Evolutionary conservation across 2,329 filamentous ascomycete genomes (phyloP), one percentile per base, ranked within the genome.

Genomic region (Macrophomina pseudophaseolina): DNA sequence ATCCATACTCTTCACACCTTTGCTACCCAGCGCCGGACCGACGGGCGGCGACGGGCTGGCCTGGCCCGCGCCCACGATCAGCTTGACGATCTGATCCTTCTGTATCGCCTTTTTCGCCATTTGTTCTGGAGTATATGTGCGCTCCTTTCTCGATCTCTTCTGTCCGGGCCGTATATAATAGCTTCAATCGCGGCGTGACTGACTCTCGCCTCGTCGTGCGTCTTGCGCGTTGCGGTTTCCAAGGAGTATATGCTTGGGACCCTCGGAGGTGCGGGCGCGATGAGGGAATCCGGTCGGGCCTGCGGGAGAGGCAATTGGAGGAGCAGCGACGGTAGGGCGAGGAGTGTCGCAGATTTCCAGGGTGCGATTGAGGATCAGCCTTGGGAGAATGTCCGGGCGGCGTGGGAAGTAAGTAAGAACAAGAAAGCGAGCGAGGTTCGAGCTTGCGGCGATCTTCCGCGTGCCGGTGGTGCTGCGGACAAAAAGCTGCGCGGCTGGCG

Each of bases 1-100:
- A 82, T 99, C 95, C 90, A 99, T 99, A 67, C 92, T 96, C 85
- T 99, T 99, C 69, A 99, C 91, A 85, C 95, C 95, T 84, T 97
- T 98, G 79, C 90, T 94, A 82, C 95, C 95, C 71, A 99, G 87
- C 64, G 95, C 95, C 67, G 95, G 95, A 84, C 95, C 95, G 74
- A 99, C 94, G 4, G 95, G 95, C 40, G 95, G 95, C 81, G 93
- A 96, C 35, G 95, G 95, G 74, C 90, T 94, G 68, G 95, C 95
- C 80, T 97, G 93, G 32, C 95, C 95, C 66, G 95, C 95, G 74
- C 94, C 95, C 69, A 99, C 95, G 72, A 99, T 97, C 80, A 99
- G 87, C 84, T 98, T 99, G 78, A 99, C 94, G 68, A 98, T 89
- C 66, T 78, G 75, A 53, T 79, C 77, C 69, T 73, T 77, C 23